Conservation (phyloP, 768 basidiomycete genomes). For the Mycena galericulata region DNA sequence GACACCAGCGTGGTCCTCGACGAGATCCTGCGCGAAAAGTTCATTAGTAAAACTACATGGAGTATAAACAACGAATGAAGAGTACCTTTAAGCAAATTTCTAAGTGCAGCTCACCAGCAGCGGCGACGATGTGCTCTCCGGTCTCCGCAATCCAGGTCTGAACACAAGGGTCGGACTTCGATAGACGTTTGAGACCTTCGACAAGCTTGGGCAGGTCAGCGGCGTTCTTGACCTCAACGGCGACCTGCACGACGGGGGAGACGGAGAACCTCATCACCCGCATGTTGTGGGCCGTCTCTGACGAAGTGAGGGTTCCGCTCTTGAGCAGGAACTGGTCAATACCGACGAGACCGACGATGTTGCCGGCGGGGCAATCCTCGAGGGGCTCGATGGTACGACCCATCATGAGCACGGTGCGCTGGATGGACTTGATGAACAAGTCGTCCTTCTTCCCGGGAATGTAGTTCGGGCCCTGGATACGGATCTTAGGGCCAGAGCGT, state of each 20-base stretch:
- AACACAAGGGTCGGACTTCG: conserved; percentile 99
- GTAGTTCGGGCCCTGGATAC: conserved; percentile 99
- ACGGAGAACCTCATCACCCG: conserved; percentile 99
- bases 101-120: conserved; percentile 98
- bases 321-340: conserved; percentile 99
- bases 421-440: conserved; percentile 96
- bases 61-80: conserved; percentile 97
- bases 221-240: conserved; percentile 99
- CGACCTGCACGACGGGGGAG: conserved; percentile 98
- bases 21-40: conserved; percentile 90
- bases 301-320: conserved; percentile 96
- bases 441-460: conserved; percentile 99
- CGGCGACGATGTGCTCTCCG: conserved; percentile 99
- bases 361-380: conserved; percentile 98
- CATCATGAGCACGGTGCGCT: conserved; percentile 99
- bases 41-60: conserved; percentile 99
- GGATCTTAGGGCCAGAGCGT: conserved; percentile 96
- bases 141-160: conserved; percentile 94
- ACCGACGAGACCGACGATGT: conserved; percentile 99
- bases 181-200: conserved; percentile 99
- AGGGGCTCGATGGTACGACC: conserved; percentile 98
- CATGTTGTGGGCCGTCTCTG: conserved; percentile 99
- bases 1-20: conserved; percentile 99
- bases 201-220: conserved; percentile 99
- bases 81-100: conserved; percentile 99